Evolutionary conservation across 2,329 filamentous ascomycete genomes (phyloP).

Genomic region (Sporothrix globosa): DNA sequence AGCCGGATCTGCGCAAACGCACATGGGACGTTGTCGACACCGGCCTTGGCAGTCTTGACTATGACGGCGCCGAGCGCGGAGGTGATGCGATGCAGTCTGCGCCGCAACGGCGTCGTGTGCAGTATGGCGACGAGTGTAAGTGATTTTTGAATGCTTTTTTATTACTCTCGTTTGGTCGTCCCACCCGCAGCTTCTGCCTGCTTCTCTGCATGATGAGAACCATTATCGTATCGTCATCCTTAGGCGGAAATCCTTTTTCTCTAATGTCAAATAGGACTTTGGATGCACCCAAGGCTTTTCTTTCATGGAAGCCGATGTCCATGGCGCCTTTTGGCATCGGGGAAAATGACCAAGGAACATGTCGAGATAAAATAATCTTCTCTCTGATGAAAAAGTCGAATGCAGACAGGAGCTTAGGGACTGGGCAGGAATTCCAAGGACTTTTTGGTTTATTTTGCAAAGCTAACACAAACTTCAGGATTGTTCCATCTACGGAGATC

Average conservation of each 20-base stretch:
- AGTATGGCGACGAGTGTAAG: conserved; percentile 49
- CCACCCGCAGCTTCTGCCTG: conserved; percentile 18
- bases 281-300: neutral
- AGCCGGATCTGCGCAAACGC: conserved; percentile 64
- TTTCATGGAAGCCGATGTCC: conserved; percentile 34
- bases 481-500: neutral
- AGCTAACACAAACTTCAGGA: neutral
- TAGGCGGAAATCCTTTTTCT: conserved; percentile 68
- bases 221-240: conserved; percentile 87
- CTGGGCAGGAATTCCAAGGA: too few species aligned
- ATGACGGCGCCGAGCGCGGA: conserved; percentile 52
- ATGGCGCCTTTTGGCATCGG: conserved; percentile 35
- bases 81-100: conserved; percentile 38
- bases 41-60: conserved; percentile 63
- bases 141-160: neutral
- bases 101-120: conserved; percentile 51
- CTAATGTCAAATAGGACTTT: neutral
- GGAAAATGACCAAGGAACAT: conserved; percentile 40
- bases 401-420: neutral
- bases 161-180: neutral
- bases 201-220: conserved; percentile 72
- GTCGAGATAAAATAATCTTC: conserved; percentile 54
- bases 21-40: conserved; percentile 69
- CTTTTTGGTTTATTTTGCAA: neutral
- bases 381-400: conserved; percentile 48